Conservation (phyloP, 441 rosid species). For the Aleurites moluccanus region DNA sequence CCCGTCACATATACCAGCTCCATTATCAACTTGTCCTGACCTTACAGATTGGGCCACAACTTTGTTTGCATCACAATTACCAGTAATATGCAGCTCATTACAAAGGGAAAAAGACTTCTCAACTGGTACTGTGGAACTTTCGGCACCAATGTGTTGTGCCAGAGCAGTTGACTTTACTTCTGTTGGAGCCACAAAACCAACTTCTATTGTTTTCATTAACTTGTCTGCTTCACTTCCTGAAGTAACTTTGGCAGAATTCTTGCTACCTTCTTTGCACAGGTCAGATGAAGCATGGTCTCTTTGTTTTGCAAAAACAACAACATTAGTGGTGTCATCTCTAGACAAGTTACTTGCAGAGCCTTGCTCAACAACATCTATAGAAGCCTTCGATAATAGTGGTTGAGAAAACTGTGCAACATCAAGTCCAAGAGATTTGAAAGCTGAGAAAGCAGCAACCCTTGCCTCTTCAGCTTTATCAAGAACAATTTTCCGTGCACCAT, state of each 20-base stretch:
- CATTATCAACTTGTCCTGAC: constrained; percentile 26
- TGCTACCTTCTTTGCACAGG: constrained; percentile 34
- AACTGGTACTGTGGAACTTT: constrained; percentile 33
- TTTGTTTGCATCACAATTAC: constrained; percentile 21
- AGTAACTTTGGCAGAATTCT: constrained; percentile 35
- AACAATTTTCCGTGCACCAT: constrained; percentile 94
- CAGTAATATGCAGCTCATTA: constrained; percentile 25
- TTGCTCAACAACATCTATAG: constrained; percentile 36
- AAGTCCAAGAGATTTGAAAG: constrained; percentile 88
- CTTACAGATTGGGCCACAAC: constrained; percentile 25
- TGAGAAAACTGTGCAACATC: constrained; percentile 63
- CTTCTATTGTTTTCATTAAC: constrained; percentile 33
- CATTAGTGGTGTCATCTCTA: constrained; percentile 34
- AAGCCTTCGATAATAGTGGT: constrained; percentile 41
- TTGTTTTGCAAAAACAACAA: constrained; percentile 30
- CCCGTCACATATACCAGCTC: constrained; percentile 25
- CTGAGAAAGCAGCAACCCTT: constrained; percentile 84
- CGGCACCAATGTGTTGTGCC: constrained; percentile 26
- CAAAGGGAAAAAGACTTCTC: constrained; percentile 31
- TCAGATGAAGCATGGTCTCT: constrained; percentile 35
- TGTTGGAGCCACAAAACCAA: constrained; percentile 38
- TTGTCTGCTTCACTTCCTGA: constrained; percentile 38
- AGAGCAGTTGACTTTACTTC: constrained; percentile 32
- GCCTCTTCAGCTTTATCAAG: constrained; percentile 99
- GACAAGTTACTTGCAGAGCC: constrained; percentile 32